A percentile compares a stretch with the other conserved stretches of the same genome.
These are phyloP conservation scores for Alternaria ethzedia DNA, from an alignment of 2,329 filamentous ascomycete species.

Conservation along the genomic window DNA sequence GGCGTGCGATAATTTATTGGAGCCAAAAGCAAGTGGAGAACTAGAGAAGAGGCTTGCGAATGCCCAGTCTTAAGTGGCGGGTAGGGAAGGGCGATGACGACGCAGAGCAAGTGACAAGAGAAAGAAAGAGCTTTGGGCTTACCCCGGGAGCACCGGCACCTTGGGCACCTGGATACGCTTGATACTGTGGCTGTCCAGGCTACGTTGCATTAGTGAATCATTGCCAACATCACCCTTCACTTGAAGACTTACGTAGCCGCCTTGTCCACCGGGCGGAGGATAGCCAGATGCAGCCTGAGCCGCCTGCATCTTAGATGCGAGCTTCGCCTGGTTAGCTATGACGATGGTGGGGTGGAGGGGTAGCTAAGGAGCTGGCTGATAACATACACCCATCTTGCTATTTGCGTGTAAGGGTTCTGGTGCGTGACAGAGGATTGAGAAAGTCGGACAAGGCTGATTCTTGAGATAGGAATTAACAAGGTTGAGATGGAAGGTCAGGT, in stretches of 20 bases:
- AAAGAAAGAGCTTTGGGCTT: conserved; percentile 37
- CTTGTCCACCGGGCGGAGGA: conserved; percentile 47
- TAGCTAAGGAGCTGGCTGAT: conserved; percentile 8
- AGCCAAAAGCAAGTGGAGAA: conserved; percentile 36
- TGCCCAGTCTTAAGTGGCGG: conserved; percentile 30
- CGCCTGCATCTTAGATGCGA: conserved; percentile 57
- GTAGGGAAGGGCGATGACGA: conserved; percentile 38
- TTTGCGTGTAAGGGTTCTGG: neutral
- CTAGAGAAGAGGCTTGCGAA: conserved; percentile 19
- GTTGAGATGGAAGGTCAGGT: conserved; percentile 18
- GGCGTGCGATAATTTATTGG: conserved; percentile 22
- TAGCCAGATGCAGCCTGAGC: conserved; percentile 45
- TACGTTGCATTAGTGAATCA: conserved; percentile 36
- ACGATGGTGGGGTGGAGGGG: conserved; percentile 30
- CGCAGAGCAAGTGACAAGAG: conserved; percentile 36
- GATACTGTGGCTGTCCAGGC: conserved; percentile 60
- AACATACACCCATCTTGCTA: conserved; percentile 29
- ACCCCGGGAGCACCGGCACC: conserved; percentile 48
- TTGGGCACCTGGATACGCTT: conserved; percentile 63
- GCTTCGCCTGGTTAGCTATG: conserved; percentile 31
- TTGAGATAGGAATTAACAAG: neutral
- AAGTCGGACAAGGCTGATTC: conserved; percentile 17
- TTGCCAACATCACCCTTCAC: conserved; percentile 11
- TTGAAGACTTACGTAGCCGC: conserved; percentile 60
- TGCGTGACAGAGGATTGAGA: neutral